A percentile compares a stretch with the other conserved stretches of the same genome.
These are phyloP conservation scores for Ceratocystis alfenasii DNA, from an alignment of 2,329 filamentous ascomycete genomes.

Conservation along the genomic window DNA sequence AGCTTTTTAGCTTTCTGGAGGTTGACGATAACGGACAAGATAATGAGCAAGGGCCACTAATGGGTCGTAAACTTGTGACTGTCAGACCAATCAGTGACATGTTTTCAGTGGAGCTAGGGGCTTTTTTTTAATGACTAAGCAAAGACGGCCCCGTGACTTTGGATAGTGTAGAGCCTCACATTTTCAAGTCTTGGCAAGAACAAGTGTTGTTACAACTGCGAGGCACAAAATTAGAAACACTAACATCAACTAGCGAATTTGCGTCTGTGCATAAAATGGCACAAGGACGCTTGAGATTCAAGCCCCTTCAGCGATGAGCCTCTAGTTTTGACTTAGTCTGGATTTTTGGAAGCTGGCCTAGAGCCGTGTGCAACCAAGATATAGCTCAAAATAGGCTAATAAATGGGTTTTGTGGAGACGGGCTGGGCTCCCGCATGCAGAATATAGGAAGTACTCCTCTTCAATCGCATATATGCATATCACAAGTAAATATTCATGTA, in stretches of 20 bases:
- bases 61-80: background rate
- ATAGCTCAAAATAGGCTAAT: slow-evolving; percentile 7
- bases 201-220: background rate
- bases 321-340: background rate
- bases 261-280: background rate
- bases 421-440: background rate
- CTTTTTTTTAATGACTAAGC: background rate
- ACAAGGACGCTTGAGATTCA: background rate
- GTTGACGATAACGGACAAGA: slow-evolving; percentile 10
- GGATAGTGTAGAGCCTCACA: background rate
- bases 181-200: background rate
- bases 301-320: background rate
- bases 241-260: background rate
- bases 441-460: too few relatives aligned
- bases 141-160: background rate
- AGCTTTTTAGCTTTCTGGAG: background rate
- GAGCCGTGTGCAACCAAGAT: background rate
- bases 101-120: background rate
- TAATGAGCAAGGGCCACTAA: background rate
- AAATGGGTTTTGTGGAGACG: background rate
- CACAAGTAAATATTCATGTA: background rate
- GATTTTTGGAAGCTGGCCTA: background rate
- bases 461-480: background rate
- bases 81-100: background rate
- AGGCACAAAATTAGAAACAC: background rate